Conservation (phyloP, 2,329 filamentous ascomycete genomes). For the Monosporascus sp. region DNA sequence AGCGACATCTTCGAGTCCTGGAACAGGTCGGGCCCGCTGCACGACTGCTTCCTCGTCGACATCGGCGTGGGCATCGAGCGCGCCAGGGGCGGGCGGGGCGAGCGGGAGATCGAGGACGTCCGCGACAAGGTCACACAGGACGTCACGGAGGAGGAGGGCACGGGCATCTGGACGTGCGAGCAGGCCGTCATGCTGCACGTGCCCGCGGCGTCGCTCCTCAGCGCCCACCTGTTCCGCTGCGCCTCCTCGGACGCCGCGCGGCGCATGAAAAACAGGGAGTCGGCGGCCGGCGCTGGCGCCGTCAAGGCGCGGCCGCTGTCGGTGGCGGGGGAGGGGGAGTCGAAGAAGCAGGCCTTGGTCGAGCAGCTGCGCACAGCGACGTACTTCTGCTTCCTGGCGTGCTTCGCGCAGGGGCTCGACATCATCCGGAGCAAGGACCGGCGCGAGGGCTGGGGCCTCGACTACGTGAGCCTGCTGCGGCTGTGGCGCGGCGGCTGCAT, state of each 20-base stretch:
- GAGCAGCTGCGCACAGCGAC: slow-evolving; percentile 56
- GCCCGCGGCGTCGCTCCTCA: slow-evolving; percentile 58
- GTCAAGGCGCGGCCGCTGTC: slow-evolving; percentile 16
- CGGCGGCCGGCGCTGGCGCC: slow-evolving; percentile 28
- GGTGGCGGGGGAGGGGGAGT: slow-evolving; percentile 15
- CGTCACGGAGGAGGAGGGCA: slow-evolving; percentile 60
- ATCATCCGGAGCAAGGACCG: slow-evolving; percentile 55
- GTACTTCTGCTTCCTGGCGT: slow-evolving; percentile 55
- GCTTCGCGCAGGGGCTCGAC: slow-evolving; percentile 62
- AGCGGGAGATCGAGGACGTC: slow-evolving; percentile 54
- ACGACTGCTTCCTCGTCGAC: slow-evolving; percentile 54
- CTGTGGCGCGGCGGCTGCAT: slow-evolving; percentile 70
- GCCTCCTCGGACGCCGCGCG: slow-evolving; percentile 57
- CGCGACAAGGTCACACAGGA: slow-evolving; percentile 70
- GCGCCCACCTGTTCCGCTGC: slow-evolving; percentile 57
- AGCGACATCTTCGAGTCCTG: slow-evolving; percentile 54
- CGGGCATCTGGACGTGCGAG: slow-evolving; percentile 59
- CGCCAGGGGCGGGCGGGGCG: slow-evolving; percentile 36
- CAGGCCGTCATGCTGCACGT: slow-evolving; percentile 59
- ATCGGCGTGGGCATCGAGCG: slow-evolving; percentile 59
- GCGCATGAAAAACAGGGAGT: slow-evolving; percentile 45
- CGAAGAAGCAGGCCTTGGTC: slow-evolving; percentile 39
- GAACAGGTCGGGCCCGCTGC: slow-evolving; percentile 53
- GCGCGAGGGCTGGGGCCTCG: slow-evolving; percentile 54
- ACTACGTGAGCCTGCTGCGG: slow-evolving; percentile 46